Base-by-base conservation (phyloP, 306 rosid genomes). In the Nissolia schottii region DNA sequence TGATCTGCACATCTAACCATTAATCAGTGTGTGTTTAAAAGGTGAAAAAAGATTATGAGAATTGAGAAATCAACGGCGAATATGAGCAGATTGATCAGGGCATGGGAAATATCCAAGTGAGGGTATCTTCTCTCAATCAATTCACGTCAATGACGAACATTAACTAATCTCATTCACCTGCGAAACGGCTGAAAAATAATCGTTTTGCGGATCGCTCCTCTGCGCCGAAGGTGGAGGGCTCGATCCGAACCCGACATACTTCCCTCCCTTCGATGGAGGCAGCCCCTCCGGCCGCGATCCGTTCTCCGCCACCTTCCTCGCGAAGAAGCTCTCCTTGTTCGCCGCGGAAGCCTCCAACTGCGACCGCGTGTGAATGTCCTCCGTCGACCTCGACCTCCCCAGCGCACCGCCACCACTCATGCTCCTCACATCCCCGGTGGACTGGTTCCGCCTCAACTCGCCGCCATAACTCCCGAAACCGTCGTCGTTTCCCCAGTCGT, bases 191-290 rank as follows among this genome's bases (percentile, higher is more conserved):
- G 98, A 86, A 11, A 92, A 69, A 70, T 86, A 84, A 29, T 92
- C 98, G n/a, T 77, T 84, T 40, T 90, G 92, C 6, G 74, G 53
- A 64, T 72, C 83, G 61, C 50, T 84, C 67, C 78, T 77, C 64
- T 55, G 95, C 0, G 82, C 15, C 10, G 81, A 34, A 16, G 92
- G 85, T 1, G 70, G 76, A 0, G 92, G 87, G 35, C 61, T 59
- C 9, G 98, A 92, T 43, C 98, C 98, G n/a, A 92, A 92, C 25
- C 96, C 98, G 2, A 90, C 96, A n/a, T 88, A 92, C 75, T 90
- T 92, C 41, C 98, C 98, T 0, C 98, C 98, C 66, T 85, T 92
- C 3, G 98, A 88, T 4, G 98, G 98, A 0, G 96, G 95, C 3
- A 90, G 19, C 65, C 96, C 96, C 5, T 86, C 95, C 0, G 96